Percentiles rank a stretch among this genome's conserved stretches.
These are phyloP conservation scores for Metarhizium rileyi DNA, from an alignment of 2,329 filamentous ascomycete genomes.

Conservation along the genomic window DNA sequence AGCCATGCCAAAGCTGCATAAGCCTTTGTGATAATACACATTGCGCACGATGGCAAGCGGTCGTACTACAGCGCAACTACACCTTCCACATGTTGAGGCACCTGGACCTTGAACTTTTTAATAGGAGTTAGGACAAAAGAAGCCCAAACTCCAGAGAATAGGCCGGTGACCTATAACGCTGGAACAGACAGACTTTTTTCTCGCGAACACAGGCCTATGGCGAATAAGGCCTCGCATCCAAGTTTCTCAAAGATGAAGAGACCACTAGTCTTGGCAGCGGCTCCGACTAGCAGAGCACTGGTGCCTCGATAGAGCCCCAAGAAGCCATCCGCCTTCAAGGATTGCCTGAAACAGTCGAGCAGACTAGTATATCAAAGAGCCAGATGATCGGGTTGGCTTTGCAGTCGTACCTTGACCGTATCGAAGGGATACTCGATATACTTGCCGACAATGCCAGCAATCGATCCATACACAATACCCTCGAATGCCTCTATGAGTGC, in stretches of 20 bases:
- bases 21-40: constrained; percentile 71
- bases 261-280: constrained; percentile 83
- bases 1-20: constrained; percentile 87
- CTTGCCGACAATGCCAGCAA: constrained; percentile 82
- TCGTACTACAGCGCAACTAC: constrained; percentile 42
- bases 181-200: constrained; percentile 60
- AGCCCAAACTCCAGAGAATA: constrained; percentile 78
- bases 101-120: constrained; percentile 98
- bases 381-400: constrained; percentile 82
- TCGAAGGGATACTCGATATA: constrained; percentile 98
- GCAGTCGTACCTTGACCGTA: constrained; percentile 92
- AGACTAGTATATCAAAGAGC: constrained; percentile 78
- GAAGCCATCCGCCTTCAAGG: constrained; percentile 69
- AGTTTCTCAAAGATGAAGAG: constrained; percentile 91
- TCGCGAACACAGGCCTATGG: constrained; percentile 35
- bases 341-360: constrained; percentile 86
- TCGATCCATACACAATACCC: constrained; percentile 82
- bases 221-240: constrained; percentile 55
- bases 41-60: constrained; percentile 65
- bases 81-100: constrained; percentile 41
- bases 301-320: constrained; percentile 83
- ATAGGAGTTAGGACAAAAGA: constrained; percentile 89
- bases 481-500: constrained; percentile 61
- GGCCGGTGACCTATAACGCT: constrained; percentile 70
- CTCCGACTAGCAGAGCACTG: constrained; percentile 79